Percentiles rank a stretch among this genome's conserved stretches.
Evolutionary conservation across 2,329 filamentous ascomycete genomes (phyloP).

Genomic region (Clonostachys sp.): DNA sequence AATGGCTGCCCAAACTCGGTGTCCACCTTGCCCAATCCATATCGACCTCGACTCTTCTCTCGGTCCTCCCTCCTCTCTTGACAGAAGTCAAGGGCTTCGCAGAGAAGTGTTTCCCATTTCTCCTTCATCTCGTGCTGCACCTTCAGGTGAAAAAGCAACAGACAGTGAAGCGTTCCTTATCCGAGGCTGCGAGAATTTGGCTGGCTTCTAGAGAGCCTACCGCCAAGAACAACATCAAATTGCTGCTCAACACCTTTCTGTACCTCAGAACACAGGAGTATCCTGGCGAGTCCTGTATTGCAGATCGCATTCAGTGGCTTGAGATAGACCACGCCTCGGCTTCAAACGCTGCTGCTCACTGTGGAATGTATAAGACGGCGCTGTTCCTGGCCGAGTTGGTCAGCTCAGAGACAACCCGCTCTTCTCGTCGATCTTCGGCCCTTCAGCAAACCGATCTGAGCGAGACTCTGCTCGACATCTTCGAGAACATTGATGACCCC

Average conservation of each 20-base stretch:
- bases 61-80: conserved; percentile 63
- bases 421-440: conserved; percentile 64
- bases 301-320: conserved; percentile 79
- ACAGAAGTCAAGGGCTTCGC: conserved; percentile 64
- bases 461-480: conserved; percentile 74
- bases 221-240: conserved; percentile 59
- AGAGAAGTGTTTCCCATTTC: conserved; percentile 71
- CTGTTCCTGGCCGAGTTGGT: conserved; percentile 77
- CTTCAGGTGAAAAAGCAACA: conserved; percentile 61
- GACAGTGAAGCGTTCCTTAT: conserved; percentile 57
- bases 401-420: conserved; percentile 48
- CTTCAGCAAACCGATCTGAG: conserved; percentile 50
- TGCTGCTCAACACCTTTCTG: conserved; percentile 74
- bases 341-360: conserved; percentile 67
- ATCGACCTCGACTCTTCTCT: conserved; percentile 62
- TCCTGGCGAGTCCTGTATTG: conserved; percentile 72
- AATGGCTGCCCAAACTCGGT: conserved; percentile 61
- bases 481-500: conserved; percentile 89
- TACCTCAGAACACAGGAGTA: conserved; percentile 81
- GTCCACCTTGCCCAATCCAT: conserved; percentile 56
- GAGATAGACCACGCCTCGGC: conserved; percentile 72
- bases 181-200: conserved; percentile 59
- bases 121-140: conserved; percentile 76
- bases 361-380: conserved; percentile 83
- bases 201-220: conserved; percentile 36